These are phyloP conservation scores for Pseudopithomyces maydicus DNA, from an alignment of 2,329 filamentous ascomycete genomes.

Conservation along the genomic window DNA sequence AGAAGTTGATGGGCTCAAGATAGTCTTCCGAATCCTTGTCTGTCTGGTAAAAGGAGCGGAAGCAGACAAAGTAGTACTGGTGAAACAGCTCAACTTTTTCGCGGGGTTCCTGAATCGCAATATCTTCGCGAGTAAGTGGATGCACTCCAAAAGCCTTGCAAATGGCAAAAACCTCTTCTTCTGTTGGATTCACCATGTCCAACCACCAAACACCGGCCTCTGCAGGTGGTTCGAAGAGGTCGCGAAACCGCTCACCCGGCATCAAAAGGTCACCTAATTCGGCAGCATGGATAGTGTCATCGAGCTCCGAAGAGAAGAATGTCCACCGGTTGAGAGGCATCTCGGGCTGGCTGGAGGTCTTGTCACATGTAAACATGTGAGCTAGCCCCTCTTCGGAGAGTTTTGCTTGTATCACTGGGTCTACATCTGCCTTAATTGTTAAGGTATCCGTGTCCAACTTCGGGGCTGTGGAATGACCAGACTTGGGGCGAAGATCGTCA, in stretches of 20 bases:
- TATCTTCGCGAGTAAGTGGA: slow-evolving; percentile 94
- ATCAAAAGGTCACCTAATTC: slow-evolving; percentile 88
- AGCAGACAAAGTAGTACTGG: slow-evolving; percentile 97
- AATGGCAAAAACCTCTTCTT: slow-evolving; percentile 84
- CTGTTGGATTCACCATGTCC: slow-evolving; percentile 87
- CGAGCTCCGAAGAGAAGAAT: slow-evolving; percentile 94
- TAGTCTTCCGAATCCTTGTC: slow-evolving; percentile 80
- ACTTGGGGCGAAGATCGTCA: slow-evolving; percentile 62
- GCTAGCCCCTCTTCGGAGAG: slow-evolving; percentile 43
- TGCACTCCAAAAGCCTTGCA: slow-evolving; percentile 96
- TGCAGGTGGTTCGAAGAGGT: slow-evolving; percentile 75
- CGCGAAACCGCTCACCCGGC: slow-evolving; percentile 86
- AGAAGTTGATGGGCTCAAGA: slow-evolving; percentile 93
- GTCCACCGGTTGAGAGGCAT: slow-evolving; percentile 76
- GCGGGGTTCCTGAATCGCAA: slow-evolving; percentile 90
- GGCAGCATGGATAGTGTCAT: slow-evolving; percentile 88
- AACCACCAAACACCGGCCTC: slow-evolving; percentile 97
- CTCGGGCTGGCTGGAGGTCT: slow-evolving; percentile 49
- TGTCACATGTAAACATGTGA: slow-evolving; percentile 38
- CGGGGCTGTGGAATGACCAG: slow-evolving; percentile 36
- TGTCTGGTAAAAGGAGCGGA: slow-evolving; percentile 87
- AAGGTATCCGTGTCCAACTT: slow-evolving; percentile 43
- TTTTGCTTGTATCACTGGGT: slow-evolving; percentile 51
- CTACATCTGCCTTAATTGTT: slow-evolving; percentile 31
- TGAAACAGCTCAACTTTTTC: slow-evolving; percentile 99